Conservation (phyloP, 2,329 filamentous ascomycete species). For the Pestalotiopsis sp. region DNA sequence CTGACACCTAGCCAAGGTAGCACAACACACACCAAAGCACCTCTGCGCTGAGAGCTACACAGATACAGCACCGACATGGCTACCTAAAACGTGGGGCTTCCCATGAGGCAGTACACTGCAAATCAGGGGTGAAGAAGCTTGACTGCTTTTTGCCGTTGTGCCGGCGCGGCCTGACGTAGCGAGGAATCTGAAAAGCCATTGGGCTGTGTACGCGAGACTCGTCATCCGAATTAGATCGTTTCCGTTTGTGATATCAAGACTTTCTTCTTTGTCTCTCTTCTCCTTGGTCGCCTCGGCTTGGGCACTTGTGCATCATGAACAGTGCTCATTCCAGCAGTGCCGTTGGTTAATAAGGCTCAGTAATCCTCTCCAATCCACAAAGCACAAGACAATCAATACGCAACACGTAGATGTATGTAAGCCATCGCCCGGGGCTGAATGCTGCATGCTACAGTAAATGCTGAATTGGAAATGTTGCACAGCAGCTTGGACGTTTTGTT, state of each 20-base stretch:
- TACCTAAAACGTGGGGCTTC: slow-evolving; percentile 7
- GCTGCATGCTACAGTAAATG: not conserved
- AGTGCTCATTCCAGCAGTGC: not conserved
- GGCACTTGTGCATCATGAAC: not conserved
- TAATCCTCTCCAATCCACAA: not conserved
- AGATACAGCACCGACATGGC: too few relatives aligned
- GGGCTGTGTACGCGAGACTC: not conserved
- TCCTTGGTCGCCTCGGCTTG: not conserved
- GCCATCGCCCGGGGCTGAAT: not conserved
- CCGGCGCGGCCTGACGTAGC: not conserved
- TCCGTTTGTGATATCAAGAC: not conserved
- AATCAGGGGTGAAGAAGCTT: slow-evolving; percentile 2
- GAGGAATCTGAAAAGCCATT: not conserved
- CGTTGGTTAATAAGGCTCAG: not conserved
- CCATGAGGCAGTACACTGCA: slow-evolving; percentile 10
- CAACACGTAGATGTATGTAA: not conserved
- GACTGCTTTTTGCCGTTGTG: not conserved
- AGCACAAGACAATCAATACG: not conserved
- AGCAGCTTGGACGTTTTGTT: not conserved
- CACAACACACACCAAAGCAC: not conserved
- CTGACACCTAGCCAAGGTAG: not conserved
- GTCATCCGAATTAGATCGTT: not conserved
- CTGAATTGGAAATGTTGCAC: not conserved
- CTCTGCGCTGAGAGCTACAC: not conserved
- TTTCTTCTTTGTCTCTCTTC: not conserved